Evolutionary conservation across 2,329 filamentous ascomycete species (phyloP).

Genomic region (Fusarium longipes): DNA sequence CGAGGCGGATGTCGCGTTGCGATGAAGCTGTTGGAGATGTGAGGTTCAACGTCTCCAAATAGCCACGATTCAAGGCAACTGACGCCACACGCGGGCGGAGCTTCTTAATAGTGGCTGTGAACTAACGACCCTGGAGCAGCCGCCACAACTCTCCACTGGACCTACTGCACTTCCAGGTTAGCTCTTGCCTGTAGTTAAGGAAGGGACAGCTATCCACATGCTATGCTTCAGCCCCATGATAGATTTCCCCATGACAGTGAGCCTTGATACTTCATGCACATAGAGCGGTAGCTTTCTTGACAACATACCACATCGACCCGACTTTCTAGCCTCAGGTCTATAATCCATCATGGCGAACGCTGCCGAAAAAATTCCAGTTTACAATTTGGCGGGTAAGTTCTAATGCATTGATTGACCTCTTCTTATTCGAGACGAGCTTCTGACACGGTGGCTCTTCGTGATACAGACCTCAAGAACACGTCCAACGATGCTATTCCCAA

Average conservation of each 20-base stretch:
- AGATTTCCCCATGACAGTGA: conserved; percentile 24
- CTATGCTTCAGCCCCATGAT: conserved; percentile 33
- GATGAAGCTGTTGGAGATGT: conserved; percentile 28
- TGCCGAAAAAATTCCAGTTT: conserved; percentile 70
- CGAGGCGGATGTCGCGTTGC: conserved; percentile 28
- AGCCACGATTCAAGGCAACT: conserved; percentile 35
- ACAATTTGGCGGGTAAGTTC: conserved; percentile 71
- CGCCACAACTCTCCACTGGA: conserved; percentile 13
- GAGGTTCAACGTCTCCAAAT: conserved; percentile 36
- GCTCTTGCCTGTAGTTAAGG: conserved; percentile 17
- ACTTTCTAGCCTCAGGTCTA: neutral
- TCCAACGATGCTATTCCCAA: conserved; percentile 94
- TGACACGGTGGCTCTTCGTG: conserved; percentile 45
- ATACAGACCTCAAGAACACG: conserved; percentile 91
- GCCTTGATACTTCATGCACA: conserved; percentile 12
- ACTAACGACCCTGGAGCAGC: conserved; percentile 19
- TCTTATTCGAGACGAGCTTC: conserved; percentile 20
- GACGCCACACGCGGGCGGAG: conserved; percentile 34
- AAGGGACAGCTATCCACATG: conserved; percentile 43
- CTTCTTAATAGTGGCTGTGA: conserved; percentile 9
- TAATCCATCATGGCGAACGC: conserved; percentile 49
- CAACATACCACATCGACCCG: conserved; percentile 10
- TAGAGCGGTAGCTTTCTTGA: conserved; percentile 13
- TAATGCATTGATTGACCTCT: neutral
- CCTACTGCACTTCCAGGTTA: neutral